These are phyloP conservation scores for Amanita exitialis DNA, from an alignment of 768 basidiomycete genomes.

Conservation along the genomic window DNA sequence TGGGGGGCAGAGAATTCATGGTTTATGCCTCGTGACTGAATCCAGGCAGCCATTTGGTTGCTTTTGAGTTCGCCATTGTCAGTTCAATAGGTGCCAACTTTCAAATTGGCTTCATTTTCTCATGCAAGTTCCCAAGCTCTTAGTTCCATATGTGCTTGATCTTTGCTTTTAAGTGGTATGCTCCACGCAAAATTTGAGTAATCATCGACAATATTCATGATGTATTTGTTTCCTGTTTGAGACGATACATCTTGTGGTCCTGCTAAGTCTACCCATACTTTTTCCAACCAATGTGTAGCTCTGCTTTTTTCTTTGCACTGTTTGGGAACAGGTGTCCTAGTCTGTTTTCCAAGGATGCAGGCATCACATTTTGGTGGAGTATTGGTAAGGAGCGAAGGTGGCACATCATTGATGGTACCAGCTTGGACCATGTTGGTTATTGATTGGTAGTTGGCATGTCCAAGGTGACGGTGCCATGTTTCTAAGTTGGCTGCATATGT, in stretches of 20 bases:
- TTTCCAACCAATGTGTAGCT: no score
- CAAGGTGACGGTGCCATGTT: slow-evolving; percentile 18
- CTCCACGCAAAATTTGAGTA: slow-evolving; percentile 18
- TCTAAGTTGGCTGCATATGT: neutral
- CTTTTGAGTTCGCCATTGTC: no score
- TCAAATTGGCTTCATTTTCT: slow-evolving; percentile 15
- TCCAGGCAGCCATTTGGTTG: no score
- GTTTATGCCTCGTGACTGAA: no score
- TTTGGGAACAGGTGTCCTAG: no score
- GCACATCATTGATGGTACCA: slow-evolving; percentile 11
- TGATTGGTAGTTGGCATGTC: slow-evolving; percentile 9
- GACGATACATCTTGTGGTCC: slow-evolving; percentile 14
- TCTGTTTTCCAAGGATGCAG: no score
- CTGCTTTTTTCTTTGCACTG: no score
- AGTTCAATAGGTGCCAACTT: no score
- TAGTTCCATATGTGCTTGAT: slow-evolving; percentile 14
- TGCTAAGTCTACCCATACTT: no score
- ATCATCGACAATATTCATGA: slow-evolving; percentile 27
- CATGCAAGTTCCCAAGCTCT: slow-evolving; percentile 17
- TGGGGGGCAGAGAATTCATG: no score
- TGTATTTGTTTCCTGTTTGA: slow-evolving; percentile 16
- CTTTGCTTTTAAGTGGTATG: slow-evolving; percentile 21
- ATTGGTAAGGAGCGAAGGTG: neutral
- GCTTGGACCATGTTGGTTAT: slow-evolving; percentile 10
- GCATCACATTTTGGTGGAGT: neutral